Conservation (phyloP, 2,329 filamentous ascomycete genomes). For the Mollisiaceae sp. region DNA sequence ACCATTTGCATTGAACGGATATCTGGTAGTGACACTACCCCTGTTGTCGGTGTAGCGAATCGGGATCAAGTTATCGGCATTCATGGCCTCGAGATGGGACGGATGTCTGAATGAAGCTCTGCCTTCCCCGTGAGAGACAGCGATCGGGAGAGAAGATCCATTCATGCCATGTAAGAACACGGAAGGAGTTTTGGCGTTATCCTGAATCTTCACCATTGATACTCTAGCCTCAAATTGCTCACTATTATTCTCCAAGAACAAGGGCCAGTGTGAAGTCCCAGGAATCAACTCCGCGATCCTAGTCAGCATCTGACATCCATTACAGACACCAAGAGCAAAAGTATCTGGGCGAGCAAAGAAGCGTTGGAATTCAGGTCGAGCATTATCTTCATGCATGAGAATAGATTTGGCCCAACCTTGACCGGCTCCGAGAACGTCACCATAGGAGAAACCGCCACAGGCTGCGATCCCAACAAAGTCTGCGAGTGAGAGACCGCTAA, state of each 20-base stretch:
- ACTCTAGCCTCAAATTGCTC: slow-evolving; percentile 91
- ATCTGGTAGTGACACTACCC: slow-evolving; percentile 74
- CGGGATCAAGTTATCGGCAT: slow-evolving; percentile 71
- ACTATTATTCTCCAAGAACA: slow-evolving; percentile 81
- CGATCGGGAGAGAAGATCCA: slow-evolving; percentile 81
- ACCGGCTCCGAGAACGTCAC: slow-evolving; percentile 86
- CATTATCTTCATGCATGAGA: slow-evolving; percentile 76
- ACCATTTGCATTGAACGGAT: slow-evolving; percentile 86
- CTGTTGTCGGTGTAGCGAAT: slow-evolving; percentile 88
- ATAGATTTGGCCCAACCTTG: slow-evolving; percentile 96
- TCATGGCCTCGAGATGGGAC: slow-evolving; percentile 58
- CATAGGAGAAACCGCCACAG: slow-evolving; percentile 97
- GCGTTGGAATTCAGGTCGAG: slow-evolving; percentile 74
- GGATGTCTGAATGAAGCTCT: slow-evolving; percentile 72
- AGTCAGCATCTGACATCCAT: slow-evolving; percentile 94
- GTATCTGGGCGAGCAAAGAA: slow-evolving; percentile 92
- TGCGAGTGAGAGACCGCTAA: slow-evolving; percentile 77
- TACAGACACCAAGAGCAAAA: slow-evolving; percentile 93
- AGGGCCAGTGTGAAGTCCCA: slow-evolving; percentile 82
- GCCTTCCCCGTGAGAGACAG: slow-evolving; percentile 90
- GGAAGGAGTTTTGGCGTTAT: slow-evolving; percentile 63
- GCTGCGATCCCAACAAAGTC: slow-evolving; percentile 88
- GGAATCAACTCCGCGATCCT: slow-evolving; percentile 84
- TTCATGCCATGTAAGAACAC: slow-evolving; percentile 92
- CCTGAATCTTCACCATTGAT: slow-evolving; percentile 81